Conservation (phyloP, 371 early-diverging fungal species). For the Quaeritorhiza haematococci region DNA sequence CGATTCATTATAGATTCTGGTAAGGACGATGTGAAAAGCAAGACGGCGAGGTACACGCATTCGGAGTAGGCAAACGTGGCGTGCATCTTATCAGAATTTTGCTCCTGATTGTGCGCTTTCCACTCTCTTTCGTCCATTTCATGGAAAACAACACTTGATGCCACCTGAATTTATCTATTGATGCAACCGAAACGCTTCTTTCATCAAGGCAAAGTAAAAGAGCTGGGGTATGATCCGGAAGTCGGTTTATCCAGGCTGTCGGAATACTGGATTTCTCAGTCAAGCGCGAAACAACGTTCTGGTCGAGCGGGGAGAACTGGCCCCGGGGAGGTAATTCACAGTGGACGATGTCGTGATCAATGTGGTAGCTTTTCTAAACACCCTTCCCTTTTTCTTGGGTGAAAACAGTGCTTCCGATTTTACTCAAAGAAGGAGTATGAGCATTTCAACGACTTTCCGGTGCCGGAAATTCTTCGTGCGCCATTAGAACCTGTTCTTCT, state of each 20-base stretch:
- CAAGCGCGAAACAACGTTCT: constrained; percentile 92
- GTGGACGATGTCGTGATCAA: constrained; percentile 17
- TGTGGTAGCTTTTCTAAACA: constrained; percentile 41
- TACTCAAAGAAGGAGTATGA: constrained; percentile 87
- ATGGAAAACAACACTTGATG: no score
- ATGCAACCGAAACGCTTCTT: neutral
- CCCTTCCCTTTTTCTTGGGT: neutral
- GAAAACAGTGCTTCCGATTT: constrained; percentile 73
- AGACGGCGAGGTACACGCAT: no score
- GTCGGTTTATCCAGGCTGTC: constrained; percentile 30
- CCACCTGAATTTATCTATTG: neutral
- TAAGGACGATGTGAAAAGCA: no score
- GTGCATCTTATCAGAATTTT: no score
- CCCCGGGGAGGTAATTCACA: constrained; percentile 34
- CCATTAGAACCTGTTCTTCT: constrained; percentile 84
- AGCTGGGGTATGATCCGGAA: constrained; percentile 51
- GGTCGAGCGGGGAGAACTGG: constrained; percentile 93
- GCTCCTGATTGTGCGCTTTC: no score
- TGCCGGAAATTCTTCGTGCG: constrained; percentile 87
- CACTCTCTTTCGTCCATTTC: neutral
- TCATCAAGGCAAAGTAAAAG: constrained; percentile 59
- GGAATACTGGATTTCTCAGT: constrained; percentile 70
- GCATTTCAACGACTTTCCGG: constrained; percentile 75
- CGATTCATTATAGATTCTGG: constrained; percentile 74
- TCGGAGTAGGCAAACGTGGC: no score